Evolutionary conservation across 202 grass and related monocot genomes (phyloP), one percentile per base, ranked within the genome.

Genomic region (Schoenoplectus triqueter): DNA sequence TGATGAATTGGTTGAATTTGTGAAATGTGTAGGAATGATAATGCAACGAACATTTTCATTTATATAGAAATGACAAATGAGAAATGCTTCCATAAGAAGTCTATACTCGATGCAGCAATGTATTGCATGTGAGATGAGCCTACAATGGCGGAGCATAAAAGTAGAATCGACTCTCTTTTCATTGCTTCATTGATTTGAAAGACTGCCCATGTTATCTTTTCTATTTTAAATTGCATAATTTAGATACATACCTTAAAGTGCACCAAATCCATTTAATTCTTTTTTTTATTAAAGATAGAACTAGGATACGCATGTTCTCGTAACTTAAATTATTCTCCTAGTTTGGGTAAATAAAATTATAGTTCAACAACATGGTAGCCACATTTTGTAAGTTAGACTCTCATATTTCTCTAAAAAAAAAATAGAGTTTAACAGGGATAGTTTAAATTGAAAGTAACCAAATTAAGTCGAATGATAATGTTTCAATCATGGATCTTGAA

Each of bases 121-220:
- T 56, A 78, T 78, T 78, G 66, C 81, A 83, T 83, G 81, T 83
- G 81, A 83, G 64, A 57, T 69, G 40, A 4, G 39, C 19, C 81
- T 69, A 8, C 57, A 82, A 45, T 82, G 66, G 63, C 44, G 61
- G 60, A 46, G 62, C 63, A 48, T 11, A 66, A 66, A 67, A 78
- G 31, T 6, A 59, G 47, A 67, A 66, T 52, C 45, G 7, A 51
- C 20, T 21, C 44, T 69, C 52, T 83, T 83, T 69, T 56, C 63
- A 11, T 83, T 83, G 81, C 81, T 83, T 83, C 47, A 68, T 21
- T 56, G 65, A 10, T 66, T 83, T 83, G 64, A 69, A 83, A 83
- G 18, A 54, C 21, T 68, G 10, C 81, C 31, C 80, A 70, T 83
- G 81, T 83, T 83, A 42, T 51, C 45, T n/a, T 82, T 40, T 51